Evolutionary conservation across 257 asterid genomes (phyloP).

Genomic region (Parsonsia alboflavescens): DNA sequence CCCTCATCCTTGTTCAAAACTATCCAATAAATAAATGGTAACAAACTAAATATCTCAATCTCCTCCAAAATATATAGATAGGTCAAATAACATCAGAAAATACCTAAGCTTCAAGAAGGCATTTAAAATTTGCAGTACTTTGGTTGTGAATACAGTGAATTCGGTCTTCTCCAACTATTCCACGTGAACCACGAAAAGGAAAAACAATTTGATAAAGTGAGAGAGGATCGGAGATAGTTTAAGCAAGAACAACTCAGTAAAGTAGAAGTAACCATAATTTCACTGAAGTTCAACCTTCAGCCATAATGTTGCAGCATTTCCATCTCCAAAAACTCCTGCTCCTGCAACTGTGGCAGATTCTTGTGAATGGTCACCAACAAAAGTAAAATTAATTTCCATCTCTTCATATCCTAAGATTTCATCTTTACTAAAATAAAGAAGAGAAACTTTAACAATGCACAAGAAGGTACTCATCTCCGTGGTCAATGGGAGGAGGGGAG

Average conservation of each 20-base stretch:
- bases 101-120: slow-evolving; percentile 88
- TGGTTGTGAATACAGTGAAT: slow-evolving; percentile 91
- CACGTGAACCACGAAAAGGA: slow-evolving; percentile 22
- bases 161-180: slow-evolving; percentile 94
- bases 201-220: too few species aligned
- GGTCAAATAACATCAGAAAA: slow-evolving; percentile 20
- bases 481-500: slow-evolving; percentile 93
- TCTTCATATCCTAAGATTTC: neutral
- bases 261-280: neutral
- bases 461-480: slow-evolving; percentile 34
- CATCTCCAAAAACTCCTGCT: slow-evolving; percentile 26
- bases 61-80: neutral
- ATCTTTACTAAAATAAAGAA: too few species aligned
- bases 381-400: neutral
- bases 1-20: too few species aligned
- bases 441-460: slow-evolving; percentile 32
- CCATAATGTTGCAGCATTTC: slow-evolving; percentile 26
- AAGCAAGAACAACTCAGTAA: neutral
- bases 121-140: slow-evolving; percentile 89
- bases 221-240: neutral
- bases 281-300: too few species aligned
- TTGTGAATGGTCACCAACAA: slow-evolving; percentile 25
- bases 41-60: too few species aligned
- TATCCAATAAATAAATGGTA: too few species aligned
- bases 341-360: slow-evolving; percentile 37